Base-by-base conservation (phyloP, 768 basidiomycete genomes). In the Pulveroboletus sp. region DNA sequence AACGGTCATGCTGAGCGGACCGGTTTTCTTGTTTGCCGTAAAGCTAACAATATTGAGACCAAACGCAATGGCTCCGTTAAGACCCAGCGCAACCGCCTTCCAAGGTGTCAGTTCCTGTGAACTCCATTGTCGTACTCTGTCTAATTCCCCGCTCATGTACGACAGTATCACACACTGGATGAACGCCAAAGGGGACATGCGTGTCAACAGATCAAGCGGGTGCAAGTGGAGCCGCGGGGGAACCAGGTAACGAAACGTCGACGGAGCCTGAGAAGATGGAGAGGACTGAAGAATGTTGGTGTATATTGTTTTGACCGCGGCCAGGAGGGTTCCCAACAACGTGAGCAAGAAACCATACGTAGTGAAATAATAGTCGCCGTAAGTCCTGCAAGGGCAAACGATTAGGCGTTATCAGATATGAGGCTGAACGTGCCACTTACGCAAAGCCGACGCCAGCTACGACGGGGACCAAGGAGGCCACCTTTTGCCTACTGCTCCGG, bases 341-440 rank as follows among this genome's bases (percentile, higher is more conserved):
- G 97, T 97, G 19, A 99, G 76, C 61, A 90, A 57, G 49, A 98
- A 80, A 5, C 97, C 97, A 66, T 81, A 81, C 2, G 74, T 66
- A 1, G 93, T 97, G 68, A 87, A 97, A 60, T 91, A 87, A 69
- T 97, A 98, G 62, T 97, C 94, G 45, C 94, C 97, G 49, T 92
- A 95, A 6, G 94, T 97, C 12, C 91, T 94, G 58, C 27, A 9
- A 13, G 6, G n/a, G n/a, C 25, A 27, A 24, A 23, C 11, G 32
- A 12, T 17, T 10, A 43, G n/a, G n/a, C 8, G 27, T 29, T 29
- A n/a, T 27, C 6, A 37, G 36, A 14, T 24, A 7, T 4, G 16
- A 23, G 31, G 19, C 27, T 40, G 23, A 2, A 43, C 14, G 12
- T 16, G 10, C 16, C 11, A 56, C 51, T 54, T 68, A 94, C 85